Base-by-base conservation (phyloP, 129 eudicot species). In the Escallonia herrerae region DNA sequence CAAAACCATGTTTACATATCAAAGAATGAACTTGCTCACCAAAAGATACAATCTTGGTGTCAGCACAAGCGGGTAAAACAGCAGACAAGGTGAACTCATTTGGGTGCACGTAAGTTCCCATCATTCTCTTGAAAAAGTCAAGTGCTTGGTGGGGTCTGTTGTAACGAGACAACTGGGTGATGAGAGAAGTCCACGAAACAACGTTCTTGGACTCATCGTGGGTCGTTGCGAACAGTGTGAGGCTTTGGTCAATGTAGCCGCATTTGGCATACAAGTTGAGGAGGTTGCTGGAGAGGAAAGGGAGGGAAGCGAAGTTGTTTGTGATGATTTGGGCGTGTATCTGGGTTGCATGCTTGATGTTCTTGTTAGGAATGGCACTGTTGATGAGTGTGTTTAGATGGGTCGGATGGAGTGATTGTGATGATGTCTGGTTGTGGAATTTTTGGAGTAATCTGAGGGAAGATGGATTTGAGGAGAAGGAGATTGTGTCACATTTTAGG, bases 1-100 rank as follows among this genome's bases (percentile, higher is more conserved):
- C 74, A 77, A 69, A 65, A 71, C 86, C 82, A 74, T 66, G 63
- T 63, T 77, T 81, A 12, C 59, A 53, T 8, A 73, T 41, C 82
- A 81, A 70, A 55, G 64, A 71, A 57, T 81, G 86, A 52, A 81
- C 44, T 54, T 81, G 77, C 43, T 45, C 58, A 22, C 82, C 86
- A 68, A 67, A 50, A 57, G 58, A n/a, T 44, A 59, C 63, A 52
- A 67, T 68, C 63, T 7, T 22, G 38, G 62, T 43, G 12, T 57
- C 49, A 9, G 68, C 74, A 70, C 86, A 81, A 68, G 76, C 74
- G 6, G 77, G 77, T 52, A 81, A 63, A 49, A 81, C 46, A 52
- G 82, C 76, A 37, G 86, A 81, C 56, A 77, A 81, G 0, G 82
- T 77, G 6, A 54, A 77, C 40, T 77, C 71, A 50, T 81, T 77